Evolutionary conservation across 1,139 yeast species (phyloP).

Genomic region (Ogataea hybrid): DNA sequence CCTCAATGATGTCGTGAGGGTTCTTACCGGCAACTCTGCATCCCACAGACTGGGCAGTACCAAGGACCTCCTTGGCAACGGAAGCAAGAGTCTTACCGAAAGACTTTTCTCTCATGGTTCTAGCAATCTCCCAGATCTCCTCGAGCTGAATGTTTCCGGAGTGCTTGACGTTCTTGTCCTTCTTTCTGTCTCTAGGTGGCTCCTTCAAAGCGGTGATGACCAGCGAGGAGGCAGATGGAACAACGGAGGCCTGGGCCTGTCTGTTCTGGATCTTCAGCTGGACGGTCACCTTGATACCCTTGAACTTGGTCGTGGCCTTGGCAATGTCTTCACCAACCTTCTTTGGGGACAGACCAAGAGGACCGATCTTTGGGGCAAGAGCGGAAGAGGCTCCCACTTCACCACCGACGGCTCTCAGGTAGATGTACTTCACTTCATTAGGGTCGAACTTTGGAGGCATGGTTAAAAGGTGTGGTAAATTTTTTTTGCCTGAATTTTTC

Average conservation of each 20-base stretch:
- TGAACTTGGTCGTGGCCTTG: slow-evolving; percentile 98
- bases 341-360: slow-evolving; percentile 99
- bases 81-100: slow-evolving; percentile 98
- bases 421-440: slow-evolving; percentile 95
- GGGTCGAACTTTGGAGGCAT: slow-evolving; percentile 99
- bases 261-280: slow-evolving; percentile 99
- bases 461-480: slow-evolving; percentile 18
- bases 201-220: slow-evolving; percentile 99
- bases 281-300: slow-evolving; percentile 99
- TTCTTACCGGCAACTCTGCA: slow-evolving; percentile 99
- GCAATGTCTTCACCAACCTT: slow-evolving; percentile 99
- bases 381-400: slow-evolving; percentile 99
- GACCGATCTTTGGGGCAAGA: slow-evolving; percentile 99
- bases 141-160: slow-evolving; percentile 98
- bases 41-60: slow-evolving; percentile 99
- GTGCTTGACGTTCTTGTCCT: slow-evolving; percentile 99
- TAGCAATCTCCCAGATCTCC: slow-evolving; percentile 96
- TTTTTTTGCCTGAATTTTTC: slow-evolving; percentile 8
- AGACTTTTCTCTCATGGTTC: slow-evolving; percentile 96
- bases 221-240: slow-evolving; percentile 98
- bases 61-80: slow-evolving; percentile 97
- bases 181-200: slow-evolving; percentile 99
- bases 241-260: slow-evolving; percentile 99
- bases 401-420: slow-evolving; percentile 99
- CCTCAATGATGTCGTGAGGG: slow-evolving; percentile 98